A percentile compares a stretch with the other conserved stretches of the same genome.
Conservation (phyloP, 2,329 filamentous ascomycete genomes). For the Pezicula neosporulosa region DNA sequence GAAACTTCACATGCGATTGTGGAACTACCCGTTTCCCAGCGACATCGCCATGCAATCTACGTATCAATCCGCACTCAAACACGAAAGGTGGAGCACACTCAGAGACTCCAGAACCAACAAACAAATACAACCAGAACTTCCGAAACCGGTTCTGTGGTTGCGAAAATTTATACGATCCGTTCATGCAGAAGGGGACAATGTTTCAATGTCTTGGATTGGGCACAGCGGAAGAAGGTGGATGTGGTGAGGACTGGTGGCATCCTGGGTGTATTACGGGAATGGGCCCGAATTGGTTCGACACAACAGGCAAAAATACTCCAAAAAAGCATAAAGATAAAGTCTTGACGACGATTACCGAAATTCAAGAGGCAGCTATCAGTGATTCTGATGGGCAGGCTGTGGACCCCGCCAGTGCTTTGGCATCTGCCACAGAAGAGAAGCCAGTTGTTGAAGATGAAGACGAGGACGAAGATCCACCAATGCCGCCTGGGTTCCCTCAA, state of each 20-base stretch:
- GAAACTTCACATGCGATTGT: conserved; percentile 95
- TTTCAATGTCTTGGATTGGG: conserved; percentile 92
- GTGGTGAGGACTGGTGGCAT: conserved; percentile 98
- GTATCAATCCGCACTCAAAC: conserved; percentile 69
- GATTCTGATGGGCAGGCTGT: conserved; percentile 12
- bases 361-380: conserved; percentile 32
- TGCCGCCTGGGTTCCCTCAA: conserved; percentile 80
- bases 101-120: conserved; percentile 67
- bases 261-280: conserved; percentile 86
- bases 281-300: conserved; percentile 68
- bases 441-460: conserved; percentile 26
- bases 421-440: conserved; percentile 24
- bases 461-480: conserved; percentile 59
- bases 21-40: conserved; percentile 74
- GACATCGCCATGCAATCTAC: conserved; percentile 71
- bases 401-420: conserved; percentile 10
- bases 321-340: conserved; percentile 29
- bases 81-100: conserved; percentile 74
- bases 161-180: conserved; percentile 79
- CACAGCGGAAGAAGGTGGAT: conserved; percentile 76
- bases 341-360: conserved; percentile 49
- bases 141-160: conserved; percentile 90
- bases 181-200: conserved; percentile 94
- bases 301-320: conserved; percentile 32
- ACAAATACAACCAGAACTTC: conserved; percentile 96